Conservation (phyloP, 805 yeast species). For the Sporopachydermia lactativora region DNA sequence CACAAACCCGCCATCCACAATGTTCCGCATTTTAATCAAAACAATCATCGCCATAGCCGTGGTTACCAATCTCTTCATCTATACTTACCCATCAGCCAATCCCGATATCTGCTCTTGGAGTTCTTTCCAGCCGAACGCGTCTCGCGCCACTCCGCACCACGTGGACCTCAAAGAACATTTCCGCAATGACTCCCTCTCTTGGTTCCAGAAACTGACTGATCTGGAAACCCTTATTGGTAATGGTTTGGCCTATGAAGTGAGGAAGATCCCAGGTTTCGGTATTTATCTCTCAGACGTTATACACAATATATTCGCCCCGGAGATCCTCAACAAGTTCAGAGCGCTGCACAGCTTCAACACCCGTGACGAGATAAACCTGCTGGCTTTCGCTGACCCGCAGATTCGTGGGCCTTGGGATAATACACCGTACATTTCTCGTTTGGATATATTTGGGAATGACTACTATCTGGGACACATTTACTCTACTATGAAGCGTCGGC, state of each 20-base stretch:
- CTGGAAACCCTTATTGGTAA: constrained; percentile 8
- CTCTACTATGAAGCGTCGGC: constrained; percentile 41
- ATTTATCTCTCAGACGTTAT: constrained; percentile 20
- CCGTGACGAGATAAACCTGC: constrained; percentile 40
- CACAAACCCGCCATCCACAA: too few species aligned
- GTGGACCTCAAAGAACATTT: constrained; percentile 8
- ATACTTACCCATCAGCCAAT: constrained; percentile 58
- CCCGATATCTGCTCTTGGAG: constrained; percentile 49
- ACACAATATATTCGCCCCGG: constrained; percentile 10
- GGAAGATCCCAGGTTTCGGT: constrained; percentile 20
- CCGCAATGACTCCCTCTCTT: constrained; percentile 7
- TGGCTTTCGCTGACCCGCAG: constrained; percentile 95
- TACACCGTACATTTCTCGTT: constrained; percentile 54
- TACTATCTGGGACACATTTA: constrained; percentile 78
- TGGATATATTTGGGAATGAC: constrained; percentile 88
- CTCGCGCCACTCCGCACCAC: constrained; percentile 12
- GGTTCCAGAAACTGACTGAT: constrained; percentile 14
- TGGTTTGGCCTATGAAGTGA: constrained; percentile 6
- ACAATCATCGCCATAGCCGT: constrained; percentile 25
- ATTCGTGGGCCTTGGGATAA: constrained; percentile 76
- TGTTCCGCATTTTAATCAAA: constrained; percentile 9
- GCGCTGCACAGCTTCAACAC: constrained; percentile 10
- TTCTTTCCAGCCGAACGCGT: constrained; percentile 4
- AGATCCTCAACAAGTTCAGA: constrained; percentile 8
- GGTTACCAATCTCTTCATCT: constrained; percentile 46